phyloP scores from a whole-genome alignment of 331 rosid genomes.

The Erythrophleum ivorense region DNA sequence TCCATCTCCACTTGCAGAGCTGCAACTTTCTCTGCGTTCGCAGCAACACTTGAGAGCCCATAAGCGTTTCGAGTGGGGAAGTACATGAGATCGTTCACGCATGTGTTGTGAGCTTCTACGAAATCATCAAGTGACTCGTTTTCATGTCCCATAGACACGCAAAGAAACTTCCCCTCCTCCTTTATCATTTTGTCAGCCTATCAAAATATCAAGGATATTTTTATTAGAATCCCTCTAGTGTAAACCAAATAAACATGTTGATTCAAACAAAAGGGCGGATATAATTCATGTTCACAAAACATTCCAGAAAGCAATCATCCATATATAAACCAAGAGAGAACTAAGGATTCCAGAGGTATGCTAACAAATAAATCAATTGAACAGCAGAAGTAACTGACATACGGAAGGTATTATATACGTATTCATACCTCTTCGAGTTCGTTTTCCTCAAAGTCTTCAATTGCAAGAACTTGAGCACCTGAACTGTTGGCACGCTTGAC shows the following conservation, averaged over 20 bases:
- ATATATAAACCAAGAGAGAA: no score
- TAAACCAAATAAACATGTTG: no score
- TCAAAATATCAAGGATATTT: not conserved
- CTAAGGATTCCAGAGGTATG: no score
- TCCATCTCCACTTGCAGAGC: constrained; percentile 84
- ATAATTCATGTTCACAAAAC: no score
- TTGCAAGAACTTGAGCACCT: constrained; percentile 55
- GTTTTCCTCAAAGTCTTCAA: constrained; percentile 78
- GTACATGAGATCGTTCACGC: constrained; percentile 80
- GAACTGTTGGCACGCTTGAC: constrained; percentile 59
- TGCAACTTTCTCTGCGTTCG: constrained; percentile 76
- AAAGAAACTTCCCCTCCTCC: constrained; percentile 70
- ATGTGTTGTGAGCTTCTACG: constrained; percentile 79
- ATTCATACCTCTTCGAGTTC: constrained; percentile 66
- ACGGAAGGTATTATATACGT: constrained; percentile 35
- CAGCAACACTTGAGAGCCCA: constrained; percentile 87
- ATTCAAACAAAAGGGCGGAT: no score
- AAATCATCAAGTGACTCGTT: constrained; percentile 75
- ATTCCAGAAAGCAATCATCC: no score
- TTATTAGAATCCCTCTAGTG: no score
- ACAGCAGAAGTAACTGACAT: constrained; percentile 3
- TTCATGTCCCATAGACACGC: constrained; percentile 87
- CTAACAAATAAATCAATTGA: constrained; percentile 5
- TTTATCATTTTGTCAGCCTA: constrained; percentile 76
- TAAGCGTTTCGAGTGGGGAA: constrained; percentile 77